phyloP scores from a whole-genome alignment of 2,329 filamentous ascomycete genomes.

The Teratosphaeria destructans region DNA sequence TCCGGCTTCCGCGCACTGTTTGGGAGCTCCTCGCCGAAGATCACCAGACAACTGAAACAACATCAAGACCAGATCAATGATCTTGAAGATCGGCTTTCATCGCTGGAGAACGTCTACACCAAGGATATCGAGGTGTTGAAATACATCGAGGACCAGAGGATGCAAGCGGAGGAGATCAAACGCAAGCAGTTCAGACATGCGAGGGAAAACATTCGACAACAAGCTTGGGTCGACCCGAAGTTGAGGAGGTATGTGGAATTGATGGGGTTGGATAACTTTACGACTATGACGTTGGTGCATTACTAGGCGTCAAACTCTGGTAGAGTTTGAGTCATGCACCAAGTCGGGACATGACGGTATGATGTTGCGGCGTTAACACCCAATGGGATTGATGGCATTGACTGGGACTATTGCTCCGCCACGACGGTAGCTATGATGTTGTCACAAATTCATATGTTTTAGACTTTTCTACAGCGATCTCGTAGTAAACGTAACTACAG shows the following conservation, averaged over 20 bases:
- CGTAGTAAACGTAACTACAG: too few species aligned
- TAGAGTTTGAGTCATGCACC: too few species aligned
- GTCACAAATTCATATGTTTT: too few species aligned
- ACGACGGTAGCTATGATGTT: too few species aligned
- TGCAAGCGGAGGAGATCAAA: neutral
- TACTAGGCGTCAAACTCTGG: neutral
- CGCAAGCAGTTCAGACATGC: neutral
- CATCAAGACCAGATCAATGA: neutral
- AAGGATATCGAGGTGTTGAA: neutral
- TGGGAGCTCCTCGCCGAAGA: neutral
- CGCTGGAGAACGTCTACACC: neutral
- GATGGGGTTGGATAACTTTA: neutral
- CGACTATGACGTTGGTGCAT: neutral
- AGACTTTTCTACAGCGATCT: too few species aligned
- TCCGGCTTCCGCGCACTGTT: neutral
- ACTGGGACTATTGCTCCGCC: too few species aligned
- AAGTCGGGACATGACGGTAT: too few species aligned
- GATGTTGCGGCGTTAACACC: too few species aligned
- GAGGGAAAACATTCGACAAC: neutral
- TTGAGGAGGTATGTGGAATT: neutral
- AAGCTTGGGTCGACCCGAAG: neutral
- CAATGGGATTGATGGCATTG: too few species aligned
- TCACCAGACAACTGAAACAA: neutral
- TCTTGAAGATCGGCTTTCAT: neutral
- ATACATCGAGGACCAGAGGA: neutral